Evolutionary conservation across 257 asterid species (phyloP), one percentile per base, ranked within the genome.

Genomic region (Echium plantagineum): DNA sequence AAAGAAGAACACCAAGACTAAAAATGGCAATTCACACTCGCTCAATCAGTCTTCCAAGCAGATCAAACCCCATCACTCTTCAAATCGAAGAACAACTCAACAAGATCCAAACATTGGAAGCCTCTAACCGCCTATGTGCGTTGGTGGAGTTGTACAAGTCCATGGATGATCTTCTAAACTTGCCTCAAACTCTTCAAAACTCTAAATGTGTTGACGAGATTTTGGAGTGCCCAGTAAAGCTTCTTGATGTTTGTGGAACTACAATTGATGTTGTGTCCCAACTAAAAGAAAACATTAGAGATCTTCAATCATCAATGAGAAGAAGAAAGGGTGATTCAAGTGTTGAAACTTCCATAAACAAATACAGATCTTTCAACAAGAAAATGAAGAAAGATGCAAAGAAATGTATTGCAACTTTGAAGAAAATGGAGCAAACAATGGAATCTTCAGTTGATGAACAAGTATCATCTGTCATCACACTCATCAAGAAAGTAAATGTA

Each of bases 331-430:
- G 46, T 19, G 69, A 66, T 28, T 52, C 17, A 18, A 62, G 35
- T 35, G 52, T 62, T 12, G 69, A 62, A 58, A 21, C 15, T 0
- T 62, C 60, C 16, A 72, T 66, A 42, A 57, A 18, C 20, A 66
- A 58, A 12, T 71, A 71, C 24, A 31, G 15, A 13, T 65, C 64
- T 15, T 65, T 47, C 30, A 65, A 62, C 17, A 72, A 63, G 72
- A 66, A 72, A 58, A 68, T 63, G 70, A 72, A 68, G 67, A 68
- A 55, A 54, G 68, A 59, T 16, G 64, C 67, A 46, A 64, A 60
- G 60, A 72, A 31, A 60, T 63, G 52, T 19, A 58, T 63, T 20
- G 58, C 71, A 15, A 49, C 66, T n/a, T 56, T 67, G 66, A 71
- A 71, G 38, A 52, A 62, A 60, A 64, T 69, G 4, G 73, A 72